Conservation (phyloP, 805 yeast species). For the Starmera pachycereana region DNA sequence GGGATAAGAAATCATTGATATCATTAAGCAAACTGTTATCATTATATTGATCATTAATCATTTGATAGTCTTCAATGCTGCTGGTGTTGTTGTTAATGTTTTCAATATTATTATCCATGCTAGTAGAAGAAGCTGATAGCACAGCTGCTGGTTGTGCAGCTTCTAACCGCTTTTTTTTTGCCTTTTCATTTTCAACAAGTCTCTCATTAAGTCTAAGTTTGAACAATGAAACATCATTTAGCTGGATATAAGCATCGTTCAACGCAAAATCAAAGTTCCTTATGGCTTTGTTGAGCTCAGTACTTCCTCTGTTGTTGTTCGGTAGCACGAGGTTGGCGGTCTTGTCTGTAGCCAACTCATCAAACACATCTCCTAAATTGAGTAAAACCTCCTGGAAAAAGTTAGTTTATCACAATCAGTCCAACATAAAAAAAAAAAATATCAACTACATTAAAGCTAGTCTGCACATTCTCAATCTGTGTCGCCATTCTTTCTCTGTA, state of each 20-base stretch:
- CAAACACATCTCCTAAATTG: slow-evolving; percentile 14
- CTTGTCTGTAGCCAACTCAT: slow-evolving; percentile 13
- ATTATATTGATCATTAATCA: slow-evolving; percentile 5
- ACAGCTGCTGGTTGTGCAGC: no score
- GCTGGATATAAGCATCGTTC: slow-evolving; percentile 14
- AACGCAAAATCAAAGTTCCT: slow-evolving; percentile 11
- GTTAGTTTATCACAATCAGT: not conserved
- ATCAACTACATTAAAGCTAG: slow-evolving; percentile 6
- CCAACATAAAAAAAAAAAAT: not conserved
- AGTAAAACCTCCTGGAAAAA: slow-evolving; percentile 14
- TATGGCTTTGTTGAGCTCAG: slow-evolving; percentile 9
- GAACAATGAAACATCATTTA: slow-evolving; percentile 13
- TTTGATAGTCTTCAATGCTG: not conserved
- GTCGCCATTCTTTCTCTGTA: slow-evolving; percentile 4
- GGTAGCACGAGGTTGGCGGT: slow-evolving; percentile 15
- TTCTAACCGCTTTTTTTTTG: not conserved
- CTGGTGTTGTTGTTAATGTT: slow-evolving; percentile 1
- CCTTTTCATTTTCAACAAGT: slow-evolving; percentile 7
- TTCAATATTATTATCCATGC: slow-evolving; percentile 1
- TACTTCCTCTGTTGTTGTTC: slow-evolving; percentile 5
- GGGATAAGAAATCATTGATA: slow-evolving; percentile 17
- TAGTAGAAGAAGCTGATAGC: no score
- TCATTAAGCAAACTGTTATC: slow-evolving; percentile 17
- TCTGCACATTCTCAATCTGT: slow-evolving; percentile 8
- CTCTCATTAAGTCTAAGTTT: slow-evolving; percentile 10